Evolutionary conservation across 208 protist genomes (phyloP).

Genomic region (Wallacemonas sp.): DNA sequence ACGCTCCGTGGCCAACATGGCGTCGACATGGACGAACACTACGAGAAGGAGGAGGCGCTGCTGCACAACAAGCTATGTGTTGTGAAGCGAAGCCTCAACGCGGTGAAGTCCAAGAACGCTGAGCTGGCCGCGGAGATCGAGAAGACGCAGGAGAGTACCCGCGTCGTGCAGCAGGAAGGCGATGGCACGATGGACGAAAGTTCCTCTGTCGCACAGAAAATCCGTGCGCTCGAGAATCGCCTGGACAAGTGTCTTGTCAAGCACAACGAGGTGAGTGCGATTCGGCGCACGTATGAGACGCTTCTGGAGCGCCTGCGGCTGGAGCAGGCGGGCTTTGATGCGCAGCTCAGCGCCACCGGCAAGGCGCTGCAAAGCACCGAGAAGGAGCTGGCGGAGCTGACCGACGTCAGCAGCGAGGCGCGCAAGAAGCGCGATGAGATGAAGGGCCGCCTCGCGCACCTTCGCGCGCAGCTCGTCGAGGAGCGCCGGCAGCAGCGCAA

Average conservation of each 20-base stretch:
- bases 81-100: constrained; percentile 84
- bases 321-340: constrained; percentile 91
- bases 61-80: constrained; percentile 82
- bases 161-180: constrained; percentile 52
- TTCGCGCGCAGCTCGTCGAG: constrained; percentile 68
- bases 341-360: constrained; percentile 86
- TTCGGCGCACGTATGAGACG: constrained; percentile 94
- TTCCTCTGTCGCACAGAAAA: constrained; percentile 87
- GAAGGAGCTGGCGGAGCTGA: constrained; percentile 88
- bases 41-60: constrained; percentile 71
- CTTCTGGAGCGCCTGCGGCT: constrained; percentile 93
- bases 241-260: constrained; percentile 97
- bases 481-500: constrained; percentile 77
- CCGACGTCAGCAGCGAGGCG: constrained; percentile 84
- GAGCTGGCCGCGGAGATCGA: constrained; percentile 65
- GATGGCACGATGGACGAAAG: constrained; percentile 58
- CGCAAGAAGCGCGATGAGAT: constrained; percentile 79
- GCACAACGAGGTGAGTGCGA: constrained; percentile 95
- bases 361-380: constrained; percentile 88
- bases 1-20: constrained; percentile 52
- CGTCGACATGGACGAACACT: constrained; percentile 69
- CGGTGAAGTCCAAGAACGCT: constrained; percentile 76
- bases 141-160: constrained; percentile 43
- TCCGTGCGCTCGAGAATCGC: constrained; percentile 93
- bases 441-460: constrained; percentile 69